phyloP scores from a whole-genome alignment of 2,329 filamentous ascomycete genomes.

The Curvularia sp. region DNA sequence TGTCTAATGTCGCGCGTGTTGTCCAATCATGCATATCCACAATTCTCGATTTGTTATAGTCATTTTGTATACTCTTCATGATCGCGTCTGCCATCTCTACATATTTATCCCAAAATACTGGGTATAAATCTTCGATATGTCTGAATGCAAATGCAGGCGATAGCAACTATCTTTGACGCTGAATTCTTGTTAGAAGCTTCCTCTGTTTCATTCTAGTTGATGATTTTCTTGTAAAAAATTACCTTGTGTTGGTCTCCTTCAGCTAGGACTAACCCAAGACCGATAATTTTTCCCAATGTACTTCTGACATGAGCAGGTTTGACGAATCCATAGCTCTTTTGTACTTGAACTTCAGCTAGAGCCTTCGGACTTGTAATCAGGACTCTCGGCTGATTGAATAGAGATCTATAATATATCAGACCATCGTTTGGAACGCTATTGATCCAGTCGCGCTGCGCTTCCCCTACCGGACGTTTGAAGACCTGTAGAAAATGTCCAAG shows the following conservation, averaged over 20 bases:
- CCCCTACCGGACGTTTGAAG: too few relatives aligned
- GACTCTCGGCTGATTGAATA: neutral
- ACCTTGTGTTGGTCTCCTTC: neutral
- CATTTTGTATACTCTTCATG: too few relatives aligned
- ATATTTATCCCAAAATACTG: neutral
- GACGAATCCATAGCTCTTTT: neutral
- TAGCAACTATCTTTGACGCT: neutral
- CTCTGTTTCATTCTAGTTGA: too few relatives aligned
- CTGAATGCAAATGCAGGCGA: neutral
- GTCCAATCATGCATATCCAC: neutral
- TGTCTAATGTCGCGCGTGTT: neutral
- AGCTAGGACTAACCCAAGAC: neutral
- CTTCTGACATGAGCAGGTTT: neutral
- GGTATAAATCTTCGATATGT: neutral
- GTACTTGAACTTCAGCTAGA: neutral
- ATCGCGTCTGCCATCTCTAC: too few relatives aligned
- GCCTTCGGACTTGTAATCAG: neutral
- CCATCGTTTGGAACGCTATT: too few relatives aligned
- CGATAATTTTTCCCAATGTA: neutral
- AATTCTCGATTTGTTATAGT: too few relatives aligned
- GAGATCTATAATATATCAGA: neutral
- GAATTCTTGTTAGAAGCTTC: too few relatives aligned
- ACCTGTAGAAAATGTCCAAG: too few relatives aligned
- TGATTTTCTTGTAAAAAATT: too few relatives aligned
- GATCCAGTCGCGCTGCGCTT: too few relatives aligned